Percentiles rank a stretch among this genome's conserved stretches.
Conservation (phyloP, 2,329 filamentous ascomycete genomes). For the Aspergillus brasiliensis region DNA sequence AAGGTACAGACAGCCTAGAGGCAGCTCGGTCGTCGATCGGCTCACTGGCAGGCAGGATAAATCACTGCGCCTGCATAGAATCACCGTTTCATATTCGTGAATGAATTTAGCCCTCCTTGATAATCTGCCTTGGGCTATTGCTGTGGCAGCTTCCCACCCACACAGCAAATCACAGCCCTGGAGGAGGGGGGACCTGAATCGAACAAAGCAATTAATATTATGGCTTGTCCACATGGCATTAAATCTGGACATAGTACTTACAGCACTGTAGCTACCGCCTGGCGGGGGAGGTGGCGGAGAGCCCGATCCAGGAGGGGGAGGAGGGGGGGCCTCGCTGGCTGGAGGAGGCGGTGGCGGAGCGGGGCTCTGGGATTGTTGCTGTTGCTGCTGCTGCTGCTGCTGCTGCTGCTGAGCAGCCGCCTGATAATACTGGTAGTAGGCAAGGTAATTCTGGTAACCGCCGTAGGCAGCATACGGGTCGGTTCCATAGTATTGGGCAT, state of each 20-base stretch:
- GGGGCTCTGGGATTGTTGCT: constrained; percentile 44
- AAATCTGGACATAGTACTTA: constrained; percentile 36
- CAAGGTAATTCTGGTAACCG: constrained; percentile 74
- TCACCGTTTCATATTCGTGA: background rate
- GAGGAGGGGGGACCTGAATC: constrained; percentile 23
- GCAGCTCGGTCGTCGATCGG: background rate
- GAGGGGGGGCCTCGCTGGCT: constrained; percentile 55
- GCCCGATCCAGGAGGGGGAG: constrained; percentile 64
- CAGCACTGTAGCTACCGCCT: constrained; percentile 64
- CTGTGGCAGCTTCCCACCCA: background rate
- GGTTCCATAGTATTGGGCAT: constrained; percentile 75
- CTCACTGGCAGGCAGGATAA: constrained; percentile 2
- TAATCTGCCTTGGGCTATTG: background rate
- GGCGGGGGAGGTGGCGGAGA: constrained; percentile 58
- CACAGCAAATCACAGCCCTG: constrained; percentile 19
- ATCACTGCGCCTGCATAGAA: background rate
- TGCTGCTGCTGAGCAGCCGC: constrained; percentile 55
- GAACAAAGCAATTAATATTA: background rate
- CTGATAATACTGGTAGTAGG: constrained; percentile 70
- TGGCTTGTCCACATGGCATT: background rate
- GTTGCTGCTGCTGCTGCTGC: constrained; percentile 50
- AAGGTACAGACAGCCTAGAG: constrained; percentile 6
- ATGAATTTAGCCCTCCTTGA: background rate
- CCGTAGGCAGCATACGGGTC: constrained; percentile 92
- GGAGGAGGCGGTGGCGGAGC: constrained; percentile 61